Conservation (phyloP, 2,329 filamentous ascomycete genomes). For the Leptographium lundbergii region DNA sequence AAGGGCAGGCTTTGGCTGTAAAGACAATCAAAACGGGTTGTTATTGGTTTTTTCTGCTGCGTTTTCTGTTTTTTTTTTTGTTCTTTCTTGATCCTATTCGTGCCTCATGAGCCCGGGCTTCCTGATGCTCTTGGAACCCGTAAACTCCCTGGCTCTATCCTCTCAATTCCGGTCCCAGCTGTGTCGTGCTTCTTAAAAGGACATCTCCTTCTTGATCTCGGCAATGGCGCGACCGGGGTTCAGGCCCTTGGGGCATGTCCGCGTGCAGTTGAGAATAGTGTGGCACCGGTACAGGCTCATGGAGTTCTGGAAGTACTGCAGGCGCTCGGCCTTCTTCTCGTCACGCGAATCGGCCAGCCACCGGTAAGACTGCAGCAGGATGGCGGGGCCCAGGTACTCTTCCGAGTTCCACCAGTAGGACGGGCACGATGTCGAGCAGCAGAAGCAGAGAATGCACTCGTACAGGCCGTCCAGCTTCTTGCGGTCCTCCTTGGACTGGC, state of each 20-base stretch:
- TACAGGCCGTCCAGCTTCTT: slow-evolving; percentile 96
- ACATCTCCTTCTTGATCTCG: slow-evolving; percentile 97
- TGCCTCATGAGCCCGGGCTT: background rate
- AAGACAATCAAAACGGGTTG: background rate
- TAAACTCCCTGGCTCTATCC: background rate
- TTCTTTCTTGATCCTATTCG: background rate
- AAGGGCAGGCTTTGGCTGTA: background rate
- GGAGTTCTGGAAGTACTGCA: slow-evolving; percentile 88
- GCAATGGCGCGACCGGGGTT: slow-evolving; percentile 94
- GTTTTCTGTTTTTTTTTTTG: background rate
- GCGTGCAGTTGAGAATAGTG: slow-evolving; percentile 97
- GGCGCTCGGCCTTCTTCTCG: slow-evolving; percentile 76
- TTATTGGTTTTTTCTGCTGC: background rate
- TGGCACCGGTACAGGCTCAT: slow-evolving; percentile 99
- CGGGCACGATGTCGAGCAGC: slow-evolving; percentile 98
- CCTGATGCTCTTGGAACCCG: background rate
- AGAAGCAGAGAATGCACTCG: slow-evolving; percentile 98
- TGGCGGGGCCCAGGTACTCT: slow-evolving; percentile 94
- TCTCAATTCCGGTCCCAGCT: background rate
- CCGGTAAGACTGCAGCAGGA: slow-evolving; percentile 94
- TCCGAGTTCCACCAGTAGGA: slow-evolving; percentile 99
- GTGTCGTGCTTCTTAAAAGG: slow-evolving; percentile 29
- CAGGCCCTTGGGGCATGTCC: slow-evolving; percentile 94
- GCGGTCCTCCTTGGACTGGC: slow-evolving; percentile 82
- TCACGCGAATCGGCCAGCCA: slow-evolving; percentile 95